These are phyloP conservation scores for Capronia coronata DNA, from an alignment of 2,329 filamentous ascomycete genomes.

Conservation along the genomic window DNA sequence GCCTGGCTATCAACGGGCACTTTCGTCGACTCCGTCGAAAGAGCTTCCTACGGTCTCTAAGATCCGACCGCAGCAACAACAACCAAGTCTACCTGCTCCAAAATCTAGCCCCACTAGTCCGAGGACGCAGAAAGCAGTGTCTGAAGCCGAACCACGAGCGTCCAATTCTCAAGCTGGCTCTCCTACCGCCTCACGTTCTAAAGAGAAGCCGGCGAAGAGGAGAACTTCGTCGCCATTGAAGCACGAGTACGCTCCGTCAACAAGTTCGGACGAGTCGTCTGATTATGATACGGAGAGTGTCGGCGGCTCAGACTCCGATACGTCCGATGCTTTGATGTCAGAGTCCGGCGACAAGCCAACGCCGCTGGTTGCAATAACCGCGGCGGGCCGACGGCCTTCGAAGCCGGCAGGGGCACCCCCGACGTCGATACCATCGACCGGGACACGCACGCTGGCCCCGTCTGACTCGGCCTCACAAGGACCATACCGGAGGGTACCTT, in stretches of 20 bases:
- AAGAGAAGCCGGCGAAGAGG: slow-evolving; percentile 45
- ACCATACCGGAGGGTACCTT: slow-evolving; percentile 52
- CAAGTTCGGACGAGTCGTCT: slow-evolving; percentile 55
- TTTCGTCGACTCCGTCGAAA: slow-evolving; percentile 45
- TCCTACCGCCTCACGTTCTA: slow-evolving; percentile 40
- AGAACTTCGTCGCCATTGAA: slow-evolving; percentile 89
- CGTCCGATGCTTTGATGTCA: slow-evolving; percentile 44
- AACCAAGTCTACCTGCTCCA: not conserved
- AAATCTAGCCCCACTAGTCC: not conserved
- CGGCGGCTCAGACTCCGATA: slow-evolving; percentile 43
- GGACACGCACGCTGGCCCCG: slow-evolving; percentile 60
- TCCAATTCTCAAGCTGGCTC: slow-evolving; percentile 2
- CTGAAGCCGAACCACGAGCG: slow-evolving; percentile 2
- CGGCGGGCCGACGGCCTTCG: slow-evolving; percentile 39
- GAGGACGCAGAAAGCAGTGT: not conserved
- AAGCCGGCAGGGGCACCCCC: slow-evolving; percentile 31
- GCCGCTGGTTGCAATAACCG: slow-evolving; percentile 30
- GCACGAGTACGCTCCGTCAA: slow-evolving; percentile 91
- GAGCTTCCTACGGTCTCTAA: slow-evolving; percentile 42
- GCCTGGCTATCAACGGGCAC: slow-evolving; percentile 33
- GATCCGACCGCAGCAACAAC: slow-evolving; percentile 32
- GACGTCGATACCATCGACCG: slow-evolving; percentile 38
- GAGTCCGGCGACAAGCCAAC: slow-evolving; percentile 49
- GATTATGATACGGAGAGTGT: slow-evolving; percentile 51
- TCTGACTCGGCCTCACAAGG: slow-evolving; percentile 78